Conservation (phyloP, 1,139 yeast species). For the Magnusiomyces tetraspermus region DNA sequence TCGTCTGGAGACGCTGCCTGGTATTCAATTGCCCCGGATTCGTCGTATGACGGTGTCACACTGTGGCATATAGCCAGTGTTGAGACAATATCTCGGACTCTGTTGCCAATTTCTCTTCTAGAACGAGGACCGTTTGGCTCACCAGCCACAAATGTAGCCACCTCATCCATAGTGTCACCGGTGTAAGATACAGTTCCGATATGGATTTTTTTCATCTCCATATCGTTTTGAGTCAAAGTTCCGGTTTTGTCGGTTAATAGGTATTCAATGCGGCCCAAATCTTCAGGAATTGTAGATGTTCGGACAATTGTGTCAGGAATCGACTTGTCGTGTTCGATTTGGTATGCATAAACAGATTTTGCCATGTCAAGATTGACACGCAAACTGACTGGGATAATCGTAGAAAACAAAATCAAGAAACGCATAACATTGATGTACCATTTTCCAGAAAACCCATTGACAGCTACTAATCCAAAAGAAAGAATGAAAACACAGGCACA, state of each 20-base stretch:
- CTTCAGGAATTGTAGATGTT: slow-evolving; percentile 97
- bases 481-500: slow-evolving; percentile 79
- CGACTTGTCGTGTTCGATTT: slow-evolving; percentile 75
- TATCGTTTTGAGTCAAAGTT: slow-evolving; percentile 93
- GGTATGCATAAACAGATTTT: slow-evolving; percentile 90
- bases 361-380: slow-evolving; percentile 93
- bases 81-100: slow-evolving; percentile 70
- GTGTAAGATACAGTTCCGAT: slow-evolving; percentile 89
- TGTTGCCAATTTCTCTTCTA: slow-evolving; percentile 57
- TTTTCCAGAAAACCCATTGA: slow-evolving; percentile 60
- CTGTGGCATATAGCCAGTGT: slow-evolving; percentile 91
- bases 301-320: slow-evolving; percentile 87
- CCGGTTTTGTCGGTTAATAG: slow-evolving; percentile 93
- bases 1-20: slow-evolving; percentile 99
- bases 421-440: slow-evolving; percentile 92
- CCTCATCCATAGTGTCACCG: slow-evolving; percentile 86
- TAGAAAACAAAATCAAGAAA: slow-evolving; percentile 80
- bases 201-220: slow-evolving; percentile 91
- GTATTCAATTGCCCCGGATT: slow-evolving; percentile 49
- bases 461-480: slow-evolving; percentile 66
- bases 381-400: slow-evolving; percentile 91
- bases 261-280: slow-evolving; percentile 90
- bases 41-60: slow-evolving; percentile 78
- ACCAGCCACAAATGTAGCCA: slow-evolving; percentile 52
- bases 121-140: slow-evolving; percentile 30